Evolutionary conservation across 805 yeast species (phyloP).

Genomic region (Brettanomyces sp.): DNA sequence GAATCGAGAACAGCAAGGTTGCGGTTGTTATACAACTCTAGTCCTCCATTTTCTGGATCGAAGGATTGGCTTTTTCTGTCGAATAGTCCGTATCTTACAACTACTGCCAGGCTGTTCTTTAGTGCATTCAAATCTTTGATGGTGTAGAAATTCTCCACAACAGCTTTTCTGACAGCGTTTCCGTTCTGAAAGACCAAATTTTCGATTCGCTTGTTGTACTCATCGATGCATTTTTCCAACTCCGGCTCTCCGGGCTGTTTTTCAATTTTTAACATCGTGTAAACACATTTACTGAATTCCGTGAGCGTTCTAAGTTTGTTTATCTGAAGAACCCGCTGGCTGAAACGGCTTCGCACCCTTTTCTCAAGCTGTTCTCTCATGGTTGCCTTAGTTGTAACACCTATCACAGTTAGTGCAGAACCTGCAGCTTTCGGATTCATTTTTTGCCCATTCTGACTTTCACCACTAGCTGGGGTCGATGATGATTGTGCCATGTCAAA

Average conservation of each 20-base stretch:
- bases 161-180: conserved; percentile 26
- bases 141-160: conserved; percentile 45
- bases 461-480: conserved; percentile 3
- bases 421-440: conserved; percentile 14
- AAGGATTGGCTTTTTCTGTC: background rate
- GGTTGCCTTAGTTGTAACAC: conserved; percentile 66
- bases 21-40: conserved; percentile 6
- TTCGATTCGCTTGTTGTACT: conserved; percentile 29
- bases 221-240: background rate
- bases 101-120: conserved; percentile 32
- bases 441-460: background rate
- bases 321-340: conserved; percentile 63
- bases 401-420: conserved; percentile 73
- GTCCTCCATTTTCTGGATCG: conserved; percentile 4
- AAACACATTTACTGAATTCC: conserved; percentile 41
- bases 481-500: conserved; percentile 73
- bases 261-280: conserved; percentile 14
- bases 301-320: conserved; percentile 40
- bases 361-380: conserved; percentile 80
- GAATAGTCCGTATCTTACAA: conserved; percentile 19
- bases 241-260: conserved; percentile 8
- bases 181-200: conserved; percentile 17
- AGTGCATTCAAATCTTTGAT: conserved; percentile 48
- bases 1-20: conserved; percentile 21
- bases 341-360: conserved; percentile 82